phyloP scores from a whole-genome alignment of 169 alveolate species.

The Plasmodium vivax region DNA sequence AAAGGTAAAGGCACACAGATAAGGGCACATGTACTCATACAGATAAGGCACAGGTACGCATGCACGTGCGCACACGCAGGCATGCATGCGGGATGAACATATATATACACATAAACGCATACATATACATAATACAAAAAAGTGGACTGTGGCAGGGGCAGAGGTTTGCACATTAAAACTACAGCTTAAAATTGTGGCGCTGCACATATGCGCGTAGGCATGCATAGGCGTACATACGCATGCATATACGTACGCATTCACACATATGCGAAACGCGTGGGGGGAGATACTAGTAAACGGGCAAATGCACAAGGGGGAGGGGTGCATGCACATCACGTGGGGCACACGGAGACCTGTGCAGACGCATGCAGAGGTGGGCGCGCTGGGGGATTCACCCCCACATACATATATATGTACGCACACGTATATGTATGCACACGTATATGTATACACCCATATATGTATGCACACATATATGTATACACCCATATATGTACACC shows the following conservation, averaged over 20 bases:
- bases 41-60: neutral
- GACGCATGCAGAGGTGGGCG: neutral
- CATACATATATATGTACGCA: too few relatives aligned
- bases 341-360: neutral
- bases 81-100: neutral
- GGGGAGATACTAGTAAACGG: neutral
- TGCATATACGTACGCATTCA: neutral
- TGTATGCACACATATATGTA: neutral
- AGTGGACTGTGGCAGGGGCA: neutral
- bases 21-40: neutral
- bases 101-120: constrained; percentile 8
- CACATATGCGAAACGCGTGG: neutral
- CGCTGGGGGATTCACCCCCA: neutral
- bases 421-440: too few relatives aligned
- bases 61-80: neutral
- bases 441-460: too few relatives aligned
- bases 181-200: constrained; percentile 63
- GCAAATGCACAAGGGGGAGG: neutral
- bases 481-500: neutral
- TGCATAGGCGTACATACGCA: neutral
- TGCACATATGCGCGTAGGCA: neutral
- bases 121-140: constrained; percentile 1
- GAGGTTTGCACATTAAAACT: constrained; percentile 58
- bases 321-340: neutral
- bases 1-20: neutral